These are phyloP conservation scores for Lumnitzera racemosa DNA, from an alignment of 345 rosid genomes.

Conservation along the genomic window DNA sequence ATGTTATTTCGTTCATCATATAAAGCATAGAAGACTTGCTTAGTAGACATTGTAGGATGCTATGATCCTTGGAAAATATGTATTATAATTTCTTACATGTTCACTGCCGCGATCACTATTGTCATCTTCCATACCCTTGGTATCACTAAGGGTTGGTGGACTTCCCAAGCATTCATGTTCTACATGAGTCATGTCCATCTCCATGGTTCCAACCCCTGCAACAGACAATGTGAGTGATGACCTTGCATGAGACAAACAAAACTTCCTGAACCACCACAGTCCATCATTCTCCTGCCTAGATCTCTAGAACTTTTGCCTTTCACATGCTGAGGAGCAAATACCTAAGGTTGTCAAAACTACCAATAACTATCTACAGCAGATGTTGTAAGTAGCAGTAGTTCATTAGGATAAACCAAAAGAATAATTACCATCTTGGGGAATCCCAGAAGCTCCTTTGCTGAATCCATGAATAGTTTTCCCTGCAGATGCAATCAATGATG, in stretches of 20 bases:
- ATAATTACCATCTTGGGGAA: conserved; percentile 9
- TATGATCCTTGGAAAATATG: too few species aligned
- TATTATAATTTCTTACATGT: conserved; percentile 20
- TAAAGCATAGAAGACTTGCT: too few species aligned
- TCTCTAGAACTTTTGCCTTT: conserved; percentile 9
- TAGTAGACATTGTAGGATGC: too few species aligned
- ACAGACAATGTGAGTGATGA: conserved; percentile 11
- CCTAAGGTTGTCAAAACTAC: too few species aligned
- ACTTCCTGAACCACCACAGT: conserved; percentile 9
- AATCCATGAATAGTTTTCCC: neutral
- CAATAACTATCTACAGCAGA: too few species aligned
- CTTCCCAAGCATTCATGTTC: conserved; percentile 32
- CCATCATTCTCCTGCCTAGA: neutral
- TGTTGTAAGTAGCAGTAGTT: too few species aligned
- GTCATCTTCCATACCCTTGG: conserved; percentile 38
- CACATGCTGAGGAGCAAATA: too few species aligned
- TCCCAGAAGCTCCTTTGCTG: neutral
- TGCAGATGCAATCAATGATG: conserved; percentile 6
- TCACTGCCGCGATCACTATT: conserved; percentile 26
- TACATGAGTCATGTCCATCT: conserved; percentile 14
- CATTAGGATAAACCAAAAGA: conserved; percentile 2
- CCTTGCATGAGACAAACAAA: conserved; percentile 12
- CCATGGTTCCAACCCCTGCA: conserved; percentile 14
- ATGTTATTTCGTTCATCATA: neutral
- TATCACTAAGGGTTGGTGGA: conserved; percentile 39